Base-by-base conservation (phyloP, 768 basidiomycete genomes). In the Auriscalpium orientale region DNA sequence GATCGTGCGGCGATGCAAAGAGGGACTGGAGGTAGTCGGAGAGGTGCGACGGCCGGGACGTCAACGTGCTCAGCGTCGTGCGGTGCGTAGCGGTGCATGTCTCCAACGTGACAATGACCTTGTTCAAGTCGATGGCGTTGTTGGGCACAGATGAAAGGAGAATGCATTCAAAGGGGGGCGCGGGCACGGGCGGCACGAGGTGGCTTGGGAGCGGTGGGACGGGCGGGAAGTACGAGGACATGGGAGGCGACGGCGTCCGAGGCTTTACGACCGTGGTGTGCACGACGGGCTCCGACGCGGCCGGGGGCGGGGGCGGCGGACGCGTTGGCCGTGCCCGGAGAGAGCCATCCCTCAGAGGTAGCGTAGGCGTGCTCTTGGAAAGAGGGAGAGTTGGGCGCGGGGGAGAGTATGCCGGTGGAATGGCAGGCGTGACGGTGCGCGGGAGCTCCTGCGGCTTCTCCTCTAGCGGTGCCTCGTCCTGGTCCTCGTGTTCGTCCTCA, bases 81-180 rank as follows among this genome's bases (percentile, higher is more conserved):
- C 79, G 79, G 64, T 81, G 78, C 0, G 83, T 82, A 34, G 72
- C 64, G 0, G 87, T 87, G 60, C 81, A 83, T 15, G 90, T 90
- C 69, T 92, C 89, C 47, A 92, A 61, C 3, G 82, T 81, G 49
- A 92, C 77, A 50, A 91, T 81, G 36, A 83, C 71, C 61, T 82
- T 82, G 10, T 79, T 77, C 10, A 78, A 77, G 61, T 90, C 83
- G 11, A 80, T 64, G 10, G 85, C 83, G 1, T 76, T 68, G 8
- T 68, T 63, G 9, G 68, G 68, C 12, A 55, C 51, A 20, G 81
- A 70, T 1, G 85, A 85, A 34, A 92, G 66, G 6, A 91, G 77
- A 52, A 91, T 77, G 3, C 85, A 76, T 11, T 77, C 75, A 70
- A 91, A 91, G 1, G 82, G 77, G 3, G 82, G 77, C 45, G 71